Conservation (phyloP, 495 filamentous ascomycete genomes). For the Xylaria cubensis region DNA sequence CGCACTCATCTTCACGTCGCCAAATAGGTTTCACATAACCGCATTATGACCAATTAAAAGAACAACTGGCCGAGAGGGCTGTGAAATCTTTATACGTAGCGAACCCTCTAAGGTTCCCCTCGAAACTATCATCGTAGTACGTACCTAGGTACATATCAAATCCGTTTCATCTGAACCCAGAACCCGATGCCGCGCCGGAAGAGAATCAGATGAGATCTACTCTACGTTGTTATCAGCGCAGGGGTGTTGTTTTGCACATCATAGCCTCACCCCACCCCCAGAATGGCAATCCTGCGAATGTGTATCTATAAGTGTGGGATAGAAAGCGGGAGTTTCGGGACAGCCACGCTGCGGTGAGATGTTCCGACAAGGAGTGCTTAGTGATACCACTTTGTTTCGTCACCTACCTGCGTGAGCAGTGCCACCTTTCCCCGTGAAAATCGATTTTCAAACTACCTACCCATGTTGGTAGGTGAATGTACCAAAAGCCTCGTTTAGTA, state of each 20-base stretch:
- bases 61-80: neutral
- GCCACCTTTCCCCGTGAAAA: constrained; percentile 4
- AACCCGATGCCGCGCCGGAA: neutral
- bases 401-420: neutral
- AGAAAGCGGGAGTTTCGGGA: neutral
- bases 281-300: neutral
- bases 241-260: neutral
- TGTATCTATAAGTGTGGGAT: neutral
- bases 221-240: neutral
- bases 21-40: neutral
- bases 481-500: neutral
- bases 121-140: neutral
- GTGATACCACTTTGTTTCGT: neutral
- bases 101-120: neutral
- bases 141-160: neutral
- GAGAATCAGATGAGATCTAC: constrained; percentile 9
- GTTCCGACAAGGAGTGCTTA: neutral
- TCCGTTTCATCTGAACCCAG: constrained; percentile 8
- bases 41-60: neutral
- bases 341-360: constrained; percentile 12
- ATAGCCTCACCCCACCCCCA: neutral
- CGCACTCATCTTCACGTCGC: neutral
- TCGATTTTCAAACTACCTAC: neutral
- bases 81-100: neutral
- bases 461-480: neutral